Percentiles rank a stretch among this genome's conserved stretches.
Conservation (phyloP, 164 flowering plant genomes). For the Piper longum region DNA sequence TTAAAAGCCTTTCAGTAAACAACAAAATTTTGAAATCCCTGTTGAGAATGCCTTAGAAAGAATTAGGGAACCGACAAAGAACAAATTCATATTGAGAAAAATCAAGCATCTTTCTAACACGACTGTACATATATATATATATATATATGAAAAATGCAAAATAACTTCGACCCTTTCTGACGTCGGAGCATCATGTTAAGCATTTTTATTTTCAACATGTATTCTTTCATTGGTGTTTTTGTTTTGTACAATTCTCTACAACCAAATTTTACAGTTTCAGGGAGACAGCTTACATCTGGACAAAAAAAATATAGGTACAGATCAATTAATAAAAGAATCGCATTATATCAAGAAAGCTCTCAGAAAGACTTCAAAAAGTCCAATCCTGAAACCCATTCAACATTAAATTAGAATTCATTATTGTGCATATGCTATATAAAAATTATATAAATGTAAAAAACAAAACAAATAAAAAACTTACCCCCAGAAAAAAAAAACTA, state of each 20-base stretch:
- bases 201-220: neutral
- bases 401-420: neutral
- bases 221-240: neutral
- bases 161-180: too few relatives aligned
- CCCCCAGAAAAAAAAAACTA: constrained; percentile 10
- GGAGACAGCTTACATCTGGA: constrained; percentile 16
- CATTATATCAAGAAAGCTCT: constrained; percentile 10
- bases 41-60: too few relatives aligned
- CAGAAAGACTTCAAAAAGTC: neutral
- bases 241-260: neutral
- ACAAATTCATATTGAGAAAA: too few relatives aligned
- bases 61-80: too few relatives aligned
- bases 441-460: neutral
- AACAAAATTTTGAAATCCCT: too few relatives aligned
- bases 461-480: neutral
- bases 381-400: constrained; percentile 21
- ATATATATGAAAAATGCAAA: too few relatives aligned
- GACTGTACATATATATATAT: too few relatives aligned
- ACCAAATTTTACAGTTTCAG: constrained; percentile 27
- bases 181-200: neutral
- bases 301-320: constrained; percentile 34
- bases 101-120: too few relatives aligned
- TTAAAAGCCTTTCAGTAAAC: too few relatives aligned
- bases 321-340: constrained; percentile 59
- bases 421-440: neutral